Conservation (phyloP, 441 rosid species). For the Jatropha multifida region DNA sequence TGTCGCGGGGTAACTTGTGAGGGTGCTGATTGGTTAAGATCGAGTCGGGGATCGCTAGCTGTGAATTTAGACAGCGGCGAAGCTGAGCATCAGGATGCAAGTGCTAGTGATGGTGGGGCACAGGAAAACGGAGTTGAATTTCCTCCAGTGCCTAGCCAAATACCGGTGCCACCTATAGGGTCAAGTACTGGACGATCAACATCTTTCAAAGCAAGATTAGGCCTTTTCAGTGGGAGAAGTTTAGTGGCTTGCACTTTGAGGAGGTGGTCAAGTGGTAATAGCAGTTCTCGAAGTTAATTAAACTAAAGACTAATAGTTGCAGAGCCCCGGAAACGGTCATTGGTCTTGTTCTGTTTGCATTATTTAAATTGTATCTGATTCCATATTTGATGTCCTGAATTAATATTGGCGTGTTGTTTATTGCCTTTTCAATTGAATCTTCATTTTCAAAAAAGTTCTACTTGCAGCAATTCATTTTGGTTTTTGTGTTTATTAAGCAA, state of each 20-base stretch:
- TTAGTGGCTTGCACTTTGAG: constrained; percentile 66
- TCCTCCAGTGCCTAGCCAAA: constrained; percentile 34
- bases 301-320: constrained; percentile 12
- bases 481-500: constrained; percentile 9
- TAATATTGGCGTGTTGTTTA: constrained; percentile 35
- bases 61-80: constrained; percentile 64
- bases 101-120: constrained; percentile 54
- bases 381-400: constrained; percentile 33
- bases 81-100: constrained; percentile 45
- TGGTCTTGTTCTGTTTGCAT: constrained; percentile 25
- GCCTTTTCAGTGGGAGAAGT: constrained; percentile 49
- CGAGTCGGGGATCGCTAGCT: constrained; percentile 46
- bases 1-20: constrained; percentile 63
- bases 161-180: constrained; percentile 31
- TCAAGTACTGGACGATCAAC: constrained; percentile 45
- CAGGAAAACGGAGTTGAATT: constrained; percentile 53
- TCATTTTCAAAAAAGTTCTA: constrained; percentile 22
- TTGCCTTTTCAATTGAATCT: constrained; percentile 36
- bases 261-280: constrained; percentile 52
- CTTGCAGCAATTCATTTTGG: neutral
- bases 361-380: constrained; percentile 25
- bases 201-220: constrained; percentile 56
- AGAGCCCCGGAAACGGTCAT: constrained; percentile 15
- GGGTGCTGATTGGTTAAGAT: constrained; percentile 56
- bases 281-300: constrained; percentile 39